Percentiles rank a stretch among this genome's conserved stretches.
phyloP scores from a whole-genome alignment of 78 protist genomes.

The Cyanophora paradoxa region DNA sequence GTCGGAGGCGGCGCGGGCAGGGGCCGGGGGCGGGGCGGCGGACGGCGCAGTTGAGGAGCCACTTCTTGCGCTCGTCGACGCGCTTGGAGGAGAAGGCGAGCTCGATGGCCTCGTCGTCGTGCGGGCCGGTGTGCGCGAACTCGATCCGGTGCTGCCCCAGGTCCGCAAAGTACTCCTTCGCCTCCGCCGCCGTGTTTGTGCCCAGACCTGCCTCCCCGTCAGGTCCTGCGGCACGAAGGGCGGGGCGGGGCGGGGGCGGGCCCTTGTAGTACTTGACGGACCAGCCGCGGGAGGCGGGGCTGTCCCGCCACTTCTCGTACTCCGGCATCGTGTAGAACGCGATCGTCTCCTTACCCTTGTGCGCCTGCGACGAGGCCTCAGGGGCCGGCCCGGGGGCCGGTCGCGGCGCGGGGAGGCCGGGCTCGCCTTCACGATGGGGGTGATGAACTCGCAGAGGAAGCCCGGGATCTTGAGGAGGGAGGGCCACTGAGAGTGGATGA shows the following conservation, averaged over 20 bases:
- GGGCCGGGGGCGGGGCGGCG: not conserved
- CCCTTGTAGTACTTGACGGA: constrained; percentile 94
- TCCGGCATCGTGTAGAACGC: constrained; percentile 92
- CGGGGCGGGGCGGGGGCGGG: constrained; percentile 19
- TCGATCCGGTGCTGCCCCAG: constrained; percentile 31
- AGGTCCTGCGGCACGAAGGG: too few species aligned
- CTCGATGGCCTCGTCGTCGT: constrained; percentile 49
- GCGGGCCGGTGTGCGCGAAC: constrained; percentile 43
- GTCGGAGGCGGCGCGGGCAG: not conserved
- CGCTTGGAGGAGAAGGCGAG: constrained; percentile 36
- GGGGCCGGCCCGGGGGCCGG: too few species aligned
- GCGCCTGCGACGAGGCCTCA: too few species aligned
- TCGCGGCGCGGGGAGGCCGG: too few species aligned
- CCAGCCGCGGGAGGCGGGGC: constrained; percentile 40
- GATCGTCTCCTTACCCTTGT: constrained; percentile 31
- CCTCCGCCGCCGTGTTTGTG: constrained; percentile 85
- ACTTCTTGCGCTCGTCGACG: constrained; percentile 86
- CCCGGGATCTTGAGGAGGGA: constrained; percentile 37
- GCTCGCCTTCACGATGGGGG: constrained; percentile 95
- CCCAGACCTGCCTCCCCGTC: too few species aligned
- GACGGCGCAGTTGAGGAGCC: constrained; percentile 62
- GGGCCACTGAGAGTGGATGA: constrained; percentile 96
- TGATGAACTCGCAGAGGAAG: constrained; percentile 92
- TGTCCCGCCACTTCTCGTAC: constrained; percentile 66
- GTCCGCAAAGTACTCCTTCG: constrained; percentile 84